Evolutionary conservation across 176 grass and related monocot genomes (phyloP).

Genomic region (Olyra latifolia): DNA sequence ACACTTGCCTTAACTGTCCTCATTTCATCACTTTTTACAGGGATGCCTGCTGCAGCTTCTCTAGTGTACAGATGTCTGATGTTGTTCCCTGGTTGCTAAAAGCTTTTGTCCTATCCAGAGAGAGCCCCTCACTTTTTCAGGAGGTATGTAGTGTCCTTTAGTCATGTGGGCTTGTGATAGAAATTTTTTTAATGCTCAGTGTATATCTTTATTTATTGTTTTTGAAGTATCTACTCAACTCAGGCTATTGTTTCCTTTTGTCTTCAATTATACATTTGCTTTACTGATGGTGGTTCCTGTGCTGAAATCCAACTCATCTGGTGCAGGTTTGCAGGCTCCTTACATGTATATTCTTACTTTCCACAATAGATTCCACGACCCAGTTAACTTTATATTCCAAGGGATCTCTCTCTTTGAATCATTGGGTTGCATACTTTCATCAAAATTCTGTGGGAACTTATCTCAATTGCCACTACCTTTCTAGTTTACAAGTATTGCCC

Average conservation of each 20-base stretch:
- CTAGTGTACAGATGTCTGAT: constrained; percentile 51
- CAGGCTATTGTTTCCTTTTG: constrained; percentile 10
- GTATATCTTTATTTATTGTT: constrained; percentile 1
- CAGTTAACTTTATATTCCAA: constrained; percentile 47
- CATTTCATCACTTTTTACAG: constrained; percentile 39
- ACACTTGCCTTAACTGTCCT: constrained; percentile 3
- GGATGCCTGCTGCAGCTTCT: constrained; percentile 60
- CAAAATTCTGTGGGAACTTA: constrained; percentile 74
- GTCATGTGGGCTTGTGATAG: neutral
- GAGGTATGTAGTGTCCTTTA: constrained; percentile 59
- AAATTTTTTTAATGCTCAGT: constrained; percentile 20
- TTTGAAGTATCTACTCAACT: neutral
- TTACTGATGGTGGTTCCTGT: neutral
- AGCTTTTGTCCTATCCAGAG: constrained; percentile 68
- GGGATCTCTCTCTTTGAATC: constrained; percentile 74
- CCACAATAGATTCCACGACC: constrained; percentile 52
- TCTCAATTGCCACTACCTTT: constrained; percentile 48
- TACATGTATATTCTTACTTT: constrained; percentile 65
- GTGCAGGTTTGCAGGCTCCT: constrained; percentile 79
- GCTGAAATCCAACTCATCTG: constrained; percentile 3
- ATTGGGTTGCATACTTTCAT: constrained; percentile 90
- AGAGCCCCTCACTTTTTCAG: constrained; percentile 66
- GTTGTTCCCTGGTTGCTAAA: constrained; percentile 71
- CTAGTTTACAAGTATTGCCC: constrained; percentile 5
- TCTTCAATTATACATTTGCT: neutral